Base-by-base conservation (phyloP, 768 basidiomycete species). In the Chalciporus piperatus region DNA sequence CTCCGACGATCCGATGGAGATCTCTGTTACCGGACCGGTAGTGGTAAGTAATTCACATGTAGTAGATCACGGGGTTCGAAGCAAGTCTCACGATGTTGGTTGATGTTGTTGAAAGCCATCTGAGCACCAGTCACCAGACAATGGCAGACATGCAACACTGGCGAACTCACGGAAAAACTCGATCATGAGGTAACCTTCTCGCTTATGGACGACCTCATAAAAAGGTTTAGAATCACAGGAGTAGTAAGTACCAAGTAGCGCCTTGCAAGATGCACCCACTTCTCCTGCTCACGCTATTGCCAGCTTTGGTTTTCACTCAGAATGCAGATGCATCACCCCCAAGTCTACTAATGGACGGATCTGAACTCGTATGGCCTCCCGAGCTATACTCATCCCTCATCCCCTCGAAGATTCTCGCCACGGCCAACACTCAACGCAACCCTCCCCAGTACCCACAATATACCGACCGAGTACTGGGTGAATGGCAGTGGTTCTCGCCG, bases 371-470 rank as follows among this genome's bases (percentile, higher is more conserved):
- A 7, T 72, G 76, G 3, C 72, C 79, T 0, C 52, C 68, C 13
- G 68, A 85, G 59, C 76, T 87, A 12, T 86, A 80, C 70, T 85
- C 83, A 1, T 69, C 79, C 0, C 70, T 83, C 33, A 72, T 86
- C 41, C 74, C 80, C 0, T 69, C 76, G 49, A 89, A 88, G 64
- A 67, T 86, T 17, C 73, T 82, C 14, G 72, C 73, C n/a, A 81
- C 80, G 1, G 78, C 80, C 32, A 69, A 77, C 4, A 56, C 73
- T 9, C 65, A 74, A 14, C 71, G 76, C 22, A 58, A 65, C n/a
- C 73, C 80, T 3, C 63, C 76, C 27, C 45, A 72, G 46, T 82
- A 83, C 62, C 85, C 86, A 1, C 80, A 85, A 55, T 85, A 79
- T 55, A 88, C 86, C 4, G 59, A 57, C 42, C 74, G 77, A 50